Evolutionary conservation across 768 basidiomycete genomes (phyloP).

Genomic region (Cyclocybe cylindracea): DNA sequence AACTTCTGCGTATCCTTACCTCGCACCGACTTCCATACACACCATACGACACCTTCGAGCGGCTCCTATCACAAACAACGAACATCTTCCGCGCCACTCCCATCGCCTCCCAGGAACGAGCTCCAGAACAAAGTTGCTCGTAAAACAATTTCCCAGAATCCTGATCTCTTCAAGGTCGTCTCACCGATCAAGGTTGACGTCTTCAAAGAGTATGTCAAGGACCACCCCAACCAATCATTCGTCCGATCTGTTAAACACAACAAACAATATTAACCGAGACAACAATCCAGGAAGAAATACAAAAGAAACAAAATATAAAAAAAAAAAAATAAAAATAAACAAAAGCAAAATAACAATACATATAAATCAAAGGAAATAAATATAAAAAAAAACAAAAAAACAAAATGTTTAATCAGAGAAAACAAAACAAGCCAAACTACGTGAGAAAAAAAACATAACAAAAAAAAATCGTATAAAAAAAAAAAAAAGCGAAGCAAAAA

Average conservation of each 20-base stretch:
- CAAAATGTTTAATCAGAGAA: no score
- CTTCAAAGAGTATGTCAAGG: constrained; percentile 24
- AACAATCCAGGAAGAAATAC: no score
- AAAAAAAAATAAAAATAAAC: no score
- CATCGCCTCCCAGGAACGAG: constrained; percentile 19
- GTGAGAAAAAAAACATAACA: no score
- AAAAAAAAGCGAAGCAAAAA: no score
- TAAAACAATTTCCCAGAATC: constrained; percentile 21
- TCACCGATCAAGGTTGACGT: constrained; percentile 34
- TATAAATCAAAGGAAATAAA: no score
- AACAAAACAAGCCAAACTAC: no score
- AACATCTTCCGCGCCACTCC: constrained; percentile 60
- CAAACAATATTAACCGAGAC: no score
- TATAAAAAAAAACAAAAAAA: no score
- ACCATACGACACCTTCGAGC: constrained; percentile 93
- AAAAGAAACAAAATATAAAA: no score
- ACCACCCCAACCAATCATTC: constrained; percentile 39
- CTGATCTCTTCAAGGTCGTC: constrained; percentile 36
- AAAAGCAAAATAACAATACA: no score
- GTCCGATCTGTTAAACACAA: constrained; percentile 48
- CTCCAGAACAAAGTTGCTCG: constrained; percentile 14
- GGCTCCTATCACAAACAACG: constrained; percentile 72
- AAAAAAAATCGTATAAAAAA: no score
- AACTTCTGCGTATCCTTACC: constrained; percentile 86
- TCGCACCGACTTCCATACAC: constrained; percentile 92